Evolutionary conservation across 768 basidiomycete species (phyloP).

Genomic region (Dioszegia hungarica): DNA sequence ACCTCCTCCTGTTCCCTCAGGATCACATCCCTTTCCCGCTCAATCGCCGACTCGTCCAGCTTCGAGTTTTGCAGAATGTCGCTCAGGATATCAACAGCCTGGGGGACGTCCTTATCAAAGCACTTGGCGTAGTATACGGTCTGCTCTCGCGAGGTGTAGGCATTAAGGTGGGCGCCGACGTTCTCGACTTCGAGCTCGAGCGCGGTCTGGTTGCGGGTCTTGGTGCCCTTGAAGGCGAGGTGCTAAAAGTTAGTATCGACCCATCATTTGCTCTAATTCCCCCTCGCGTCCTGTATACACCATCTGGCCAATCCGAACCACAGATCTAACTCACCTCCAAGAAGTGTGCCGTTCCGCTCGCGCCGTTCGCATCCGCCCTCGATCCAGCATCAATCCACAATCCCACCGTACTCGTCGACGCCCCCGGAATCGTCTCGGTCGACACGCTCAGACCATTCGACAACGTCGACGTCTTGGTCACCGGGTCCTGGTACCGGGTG

Average conservation of each 20-base stretch:
- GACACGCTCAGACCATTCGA: constrained; percentile 93
- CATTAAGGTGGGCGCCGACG: constrained; percentile 93
- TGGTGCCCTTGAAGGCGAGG: constrained; percentile 63
- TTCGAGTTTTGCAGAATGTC: constrained; percentile 98
- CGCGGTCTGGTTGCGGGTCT: constrained; percentile 75
- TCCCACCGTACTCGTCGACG: constrained; percentile 96
- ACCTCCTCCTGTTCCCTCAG: constrained; percentile 97
- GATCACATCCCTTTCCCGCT: constrained; percentile 94
- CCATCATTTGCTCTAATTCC: too few species aligned
- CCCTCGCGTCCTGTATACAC: neutral
- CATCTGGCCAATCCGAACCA: neutral
- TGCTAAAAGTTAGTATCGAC: constrained; percentile 25
- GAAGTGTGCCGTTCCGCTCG: constrained; percentile 96
- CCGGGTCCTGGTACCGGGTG: constrained; percentile 53
- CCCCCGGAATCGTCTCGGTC: constrained; percentile 80
- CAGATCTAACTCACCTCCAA: constrained; percentile 58
- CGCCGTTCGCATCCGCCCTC: constrained; percentile 89
- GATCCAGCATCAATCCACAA: constrained; percentile 99
- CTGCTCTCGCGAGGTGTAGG: constrained; percentile 97
- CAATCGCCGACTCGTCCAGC: constrained; percentile 77
- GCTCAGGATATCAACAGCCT: constrained; percentile 90
- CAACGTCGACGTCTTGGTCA: constrained; percentile 86
- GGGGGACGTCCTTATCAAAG: constrained; percentile 89
- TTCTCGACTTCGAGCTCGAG: constrained; percentile 98
- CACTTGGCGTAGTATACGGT: constrained; percentile 99